A percentile compares a stretch with the other conserved stretches of the same genome.
Conservation (phyloP, 2,329 filamentous ascomycete species). For the Neonectria ditissima region DNA sequence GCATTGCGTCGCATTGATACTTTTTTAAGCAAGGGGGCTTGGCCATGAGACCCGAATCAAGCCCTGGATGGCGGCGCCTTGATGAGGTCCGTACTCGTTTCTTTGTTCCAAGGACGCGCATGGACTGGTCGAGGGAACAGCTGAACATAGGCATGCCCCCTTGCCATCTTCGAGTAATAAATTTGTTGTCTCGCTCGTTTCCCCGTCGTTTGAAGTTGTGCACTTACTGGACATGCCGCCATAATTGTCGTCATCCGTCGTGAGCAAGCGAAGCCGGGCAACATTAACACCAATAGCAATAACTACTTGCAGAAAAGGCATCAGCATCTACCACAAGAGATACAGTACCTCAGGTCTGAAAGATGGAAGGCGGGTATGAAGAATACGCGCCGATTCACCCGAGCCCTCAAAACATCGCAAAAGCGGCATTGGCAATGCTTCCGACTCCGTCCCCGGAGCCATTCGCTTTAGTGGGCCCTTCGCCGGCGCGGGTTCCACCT, state of each 20-base stretch:
- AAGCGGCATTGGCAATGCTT: conserved; percentile 8
- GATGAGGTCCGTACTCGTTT: conserved; percentile 26
- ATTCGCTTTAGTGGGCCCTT: conserved; percentile 24
- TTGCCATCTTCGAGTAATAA: background rate
- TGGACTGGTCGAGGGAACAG: background rate
- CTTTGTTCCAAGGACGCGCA: conserved; percentile 30
- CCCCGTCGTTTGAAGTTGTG: background rate
- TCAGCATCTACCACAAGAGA: background rate
- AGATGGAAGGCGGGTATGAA: background rate
- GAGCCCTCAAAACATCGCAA: background rate
- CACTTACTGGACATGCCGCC: background rate
- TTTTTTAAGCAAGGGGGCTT: background rate
- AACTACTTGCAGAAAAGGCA: background rate
- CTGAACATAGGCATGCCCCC: background rate
- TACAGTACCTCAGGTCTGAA: background rate
- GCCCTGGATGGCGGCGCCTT: conserved; percentile 4
- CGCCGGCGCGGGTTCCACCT: conserved; percentile 27
- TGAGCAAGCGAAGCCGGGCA: background rate
- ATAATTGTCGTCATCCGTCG: background rate
- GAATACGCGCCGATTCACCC: background rate
- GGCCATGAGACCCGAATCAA: conserved; percentile 1
- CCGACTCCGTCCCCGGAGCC: conserved; percentile 25
- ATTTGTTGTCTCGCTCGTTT: background rate
- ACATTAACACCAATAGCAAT: too few species aligned
- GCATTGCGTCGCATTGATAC: conserved; percentile 28